These are phyloP conservation scores for Diaporthe batatas DNA, from an alignment of 2,329 filamentous ascomycete genomes.

Conservation along the genomic window DNA sequence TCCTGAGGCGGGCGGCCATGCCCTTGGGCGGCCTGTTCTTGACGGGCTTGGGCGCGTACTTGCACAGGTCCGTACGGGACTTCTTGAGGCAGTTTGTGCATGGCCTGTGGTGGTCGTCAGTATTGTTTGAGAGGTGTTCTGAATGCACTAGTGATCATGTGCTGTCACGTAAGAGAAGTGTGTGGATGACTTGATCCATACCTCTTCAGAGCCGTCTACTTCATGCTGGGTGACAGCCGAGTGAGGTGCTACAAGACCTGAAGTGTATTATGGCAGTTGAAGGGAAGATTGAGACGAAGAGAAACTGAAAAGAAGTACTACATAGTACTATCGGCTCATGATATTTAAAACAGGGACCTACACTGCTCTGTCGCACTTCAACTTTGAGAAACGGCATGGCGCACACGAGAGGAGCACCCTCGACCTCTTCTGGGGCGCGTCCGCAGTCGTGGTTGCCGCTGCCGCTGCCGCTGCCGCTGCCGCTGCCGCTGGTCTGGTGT, in stretches of 20 bases:
- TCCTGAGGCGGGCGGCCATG: constrained; percentile 67
- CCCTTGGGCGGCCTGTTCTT: constrained; percentile 58
- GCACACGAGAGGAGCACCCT: constrained; percentile 66
- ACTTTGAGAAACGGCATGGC: constrained; percentile 66
- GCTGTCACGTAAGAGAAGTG: too few relatives aligned
- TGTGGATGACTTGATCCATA: background rate
- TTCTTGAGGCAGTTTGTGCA: constrained; percentile 67
- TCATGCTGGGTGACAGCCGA: background rate
- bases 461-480: background rate
- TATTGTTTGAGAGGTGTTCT: too few relatives aligned
- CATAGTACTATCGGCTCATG: too few relatives aligned
- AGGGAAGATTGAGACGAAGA: background rate
- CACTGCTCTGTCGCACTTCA: constrained; percentile 67
- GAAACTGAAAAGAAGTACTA: background rate
- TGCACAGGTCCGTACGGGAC: constrained; percentile 59
- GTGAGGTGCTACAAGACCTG: too few relatives aligned
- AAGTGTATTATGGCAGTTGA: background rate
- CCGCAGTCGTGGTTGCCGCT: background rate
- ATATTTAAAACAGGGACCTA: background rate
- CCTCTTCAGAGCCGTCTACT: background rate
- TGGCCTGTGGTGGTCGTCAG: constrained; percentile 49
- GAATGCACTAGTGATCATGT: background rate
- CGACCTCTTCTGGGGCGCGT: constrained; percentile 55
- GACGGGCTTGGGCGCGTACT: constrained; percentile 62
- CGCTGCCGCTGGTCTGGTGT: background rate